Evolutionary conservation across 768 basidiomycete species (phyloP).

Genomic region (Mycena venus): DNA sequence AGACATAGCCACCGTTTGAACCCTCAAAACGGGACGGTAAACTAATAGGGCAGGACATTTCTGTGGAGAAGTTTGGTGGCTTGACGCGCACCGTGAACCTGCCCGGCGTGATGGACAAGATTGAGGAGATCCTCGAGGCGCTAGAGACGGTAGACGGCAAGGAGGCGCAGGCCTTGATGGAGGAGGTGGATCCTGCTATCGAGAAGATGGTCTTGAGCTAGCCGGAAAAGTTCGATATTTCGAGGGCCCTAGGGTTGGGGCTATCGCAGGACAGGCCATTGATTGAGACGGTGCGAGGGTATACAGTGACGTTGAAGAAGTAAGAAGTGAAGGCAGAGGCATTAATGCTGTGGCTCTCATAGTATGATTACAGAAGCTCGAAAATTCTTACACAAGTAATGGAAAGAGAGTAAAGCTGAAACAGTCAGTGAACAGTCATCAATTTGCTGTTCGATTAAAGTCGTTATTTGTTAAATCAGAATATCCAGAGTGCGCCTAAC

Average conservation of each 20-base stretch:
- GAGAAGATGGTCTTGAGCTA: constrained; percentile 1
- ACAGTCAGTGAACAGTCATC: too few species aligned
- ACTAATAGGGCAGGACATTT: too few species aligned
- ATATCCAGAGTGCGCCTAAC: too few species aligned
- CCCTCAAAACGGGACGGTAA: too few species aligned
- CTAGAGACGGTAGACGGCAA: not conserved
- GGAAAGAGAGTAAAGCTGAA: too few species aligned
- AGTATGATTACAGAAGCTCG: too few species aligned
- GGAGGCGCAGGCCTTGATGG: constrained; percentile 8
- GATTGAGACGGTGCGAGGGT: constrained; percentile 4
- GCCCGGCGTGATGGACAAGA: constrained; percentile 3
- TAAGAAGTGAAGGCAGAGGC: constrained; percentile 10
- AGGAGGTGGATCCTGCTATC: constrained; percentile 7
- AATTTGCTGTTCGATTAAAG: too few species aligned
- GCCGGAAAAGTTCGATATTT: constrained; percentile 13
- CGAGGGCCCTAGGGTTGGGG: not conserved
- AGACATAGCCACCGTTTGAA: too few species aligned
- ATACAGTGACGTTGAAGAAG: constrained; percentile 8
- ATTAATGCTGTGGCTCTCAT: too few species aligned
- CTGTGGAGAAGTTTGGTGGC: not conserved
- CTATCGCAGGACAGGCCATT: not conserved
- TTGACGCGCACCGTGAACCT: constrained; percentile 8
- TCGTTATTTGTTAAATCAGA: too few species aligned
- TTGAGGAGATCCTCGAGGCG: constrained; percentile 13
- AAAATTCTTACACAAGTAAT: too few species aligned